Percentiles rank a stretch among this genome's conserved stretches.
These are phyloP conservation scores for Cytauxzoon felis DNA, from an alignment of 169 alveolate species.

Conservation along the genomic window DNA sequence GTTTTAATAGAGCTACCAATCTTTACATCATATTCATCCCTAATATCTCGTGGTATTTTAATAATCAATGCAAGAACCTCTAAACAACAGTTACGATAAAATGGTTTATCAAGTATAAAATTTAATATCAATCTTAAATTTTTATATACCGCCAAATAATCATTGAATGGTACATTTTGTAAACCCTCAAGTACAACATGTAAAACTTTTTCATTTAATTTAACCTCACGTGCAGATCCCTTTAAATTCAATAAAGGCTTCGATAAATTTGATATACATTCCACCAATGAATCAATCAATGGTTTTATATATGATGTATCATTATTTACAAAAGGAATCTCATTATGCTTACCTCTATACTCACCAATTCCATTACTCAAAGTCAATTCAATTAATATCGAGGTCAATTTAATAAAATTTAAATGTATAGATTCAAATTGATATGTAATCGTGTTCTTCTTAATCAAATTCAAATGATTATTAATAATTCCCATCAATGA, in stretches of 20 bases:
- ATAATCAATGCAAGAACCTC: too few species aligned
- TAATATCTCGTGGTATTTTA: too few species aligned
- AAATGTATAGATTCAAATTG: background rate
- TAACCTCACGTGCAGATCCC: background rate
- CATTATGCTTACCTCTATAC: background rate
- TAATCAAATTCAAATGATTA: background rate
- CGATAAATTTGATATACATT: too few species aligned
- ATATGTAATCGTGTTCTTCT: background rate
- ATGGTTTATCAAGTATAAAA: background rate
- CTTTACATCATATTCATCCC: too few species aligned
- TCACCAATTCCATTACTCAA: background rate
- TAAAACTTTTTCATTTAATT: background rate
- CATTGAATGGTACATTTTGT: background rate
- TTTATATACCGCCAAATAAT: background rate
- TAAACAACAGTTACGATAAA: background rate
- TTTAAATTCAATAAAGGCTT: background rate
- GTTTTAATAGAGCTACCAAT: too few species aligned
- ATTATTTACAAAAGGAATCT: too few species aligned
- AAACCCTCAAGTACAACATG: background rate
- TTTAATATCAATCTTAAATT: background rate
- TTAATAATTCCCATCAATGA: background rate
- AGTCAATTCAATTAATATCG: too few species aligned
- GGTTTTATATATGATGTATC: too few species aligned
- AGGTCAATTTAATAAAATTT: background rate
- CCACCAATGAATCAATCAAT: too few species aligned